Conservation (phyloP, 208 protist genomes). For the Acanthamoeba sp. region DNA sequence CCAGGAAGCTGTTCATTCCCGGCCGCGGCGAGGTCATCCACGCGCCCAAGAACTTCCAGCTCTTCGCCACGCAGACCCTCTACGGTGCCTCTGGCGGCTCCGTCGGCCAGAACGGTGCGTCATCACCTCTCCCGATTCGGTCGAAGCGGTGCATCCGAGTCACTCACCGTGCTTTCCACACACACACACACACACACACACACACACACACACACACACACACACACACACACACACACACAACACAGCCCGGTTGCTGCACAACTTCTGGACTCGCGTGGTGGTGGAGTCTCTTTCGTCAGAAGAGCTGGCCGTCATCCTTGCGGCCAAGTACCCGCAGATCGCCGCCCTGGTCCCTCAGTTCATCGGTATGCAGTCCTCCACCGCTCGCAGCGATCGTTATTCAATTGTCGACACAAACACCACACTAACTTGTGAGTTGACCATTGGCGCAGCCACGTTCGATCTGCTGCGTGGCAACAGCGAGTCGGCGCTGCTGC, state of each 20-base stretch:
- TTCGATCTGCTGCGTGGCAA: conserved; percentile 8
- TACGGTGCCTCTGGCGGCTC: neutral
- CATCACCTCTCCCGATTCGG: no score
- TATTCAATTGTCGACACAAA: conserved; percentile 42
- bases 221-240: no score
- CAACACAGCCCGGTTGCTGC: conserved; percentile 64
- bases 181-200: no score
- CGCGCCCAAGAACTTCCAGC: conserved; percentile 90
- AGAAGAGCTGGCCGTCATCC: conserved; percentile 81
- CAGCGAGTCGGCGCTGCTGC: neutral
- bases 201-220: no score
- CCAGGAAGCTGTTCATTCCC: conserved; percentile 95
- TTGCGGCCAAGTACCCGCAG: conserved; percentile 77
- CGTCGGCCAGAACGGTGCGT: conserved; percentile 46
- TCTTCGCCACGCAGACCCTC: conserved; percentile 91
- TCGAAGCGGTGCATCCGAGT: no score
- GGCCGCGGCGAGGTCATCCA: conserved; percentile 95
- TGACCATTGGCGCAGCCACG: neutral
- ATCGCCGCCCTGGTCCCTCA: conserved; percentile 75
- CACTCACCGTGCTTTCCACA: no score
- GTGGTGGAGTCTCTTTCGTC: conserved; percentile 83
- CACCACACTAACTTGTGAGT: neutral
- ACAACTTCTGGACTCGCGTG: conserved; percentile 87
- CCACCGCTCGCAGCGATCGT: no score
- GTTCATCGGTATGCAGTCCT: conserved; percentile 84